phyloP scores from a whole-genome alignment of 257 asterid genomes.

The Solanum chmielewskii region DNA sequence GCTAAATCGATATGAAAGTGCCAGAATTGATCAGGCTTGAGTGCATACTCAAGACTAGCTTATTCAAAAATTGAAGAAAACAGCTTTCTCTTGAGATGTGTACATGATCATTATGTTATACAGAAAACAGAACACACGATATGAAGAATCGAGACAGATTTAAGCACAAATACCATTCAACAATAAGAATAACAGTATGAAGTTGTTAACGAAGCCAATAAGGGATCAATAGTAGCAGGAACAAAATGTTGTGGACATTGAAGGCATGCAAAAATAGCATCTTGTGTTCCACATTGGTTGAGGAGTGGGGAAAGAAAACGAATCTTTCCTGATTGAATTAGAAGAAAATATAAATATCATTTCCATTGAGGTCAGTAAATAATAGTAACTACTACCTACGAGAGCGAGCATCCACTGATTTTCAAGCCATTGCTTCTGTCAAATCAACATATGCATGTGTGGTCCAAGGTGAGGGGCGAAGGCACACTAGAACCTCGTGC shows the following conservation, averaged over 20 bases:
- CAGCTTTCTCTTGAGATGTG: not conserved
- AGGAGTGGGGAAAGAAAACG: not conserved
- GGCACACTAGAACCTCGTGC: conserved; percentile 39
- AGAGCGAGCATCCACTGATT: not conserved
- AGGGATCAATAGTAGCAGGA: not conserved
- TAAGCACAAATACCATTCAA: not conserved
- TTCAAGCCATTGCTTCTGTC: conserved; percentile 24
- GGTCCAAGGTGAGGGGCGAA: conserved; percentile 40
- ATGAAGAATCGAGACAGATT: not conserved
- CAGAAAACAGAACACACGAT: not conserved
- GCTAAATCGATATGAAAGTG: too few species aligned
- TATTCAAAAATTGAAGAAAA: too few species aligned
- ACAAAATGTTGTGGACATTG: conserved; percentile 1
- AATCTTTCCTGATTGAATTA: not conserved
- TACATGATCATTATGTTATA: not conserved
- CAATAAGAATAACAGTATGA: not conserved
- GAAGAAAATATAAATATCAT: not conserved
- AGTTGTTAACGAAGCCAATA: not conserved
- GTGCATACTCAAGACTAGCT: too few species aligned
- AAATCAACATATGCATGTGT: conserved; percentile 24
- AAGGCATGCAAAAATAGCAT: not conserved
- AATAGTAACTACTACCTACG: not conserved
- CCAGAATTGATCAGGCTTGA: too few species aligned
- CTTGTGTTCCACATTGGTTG: not conserved
- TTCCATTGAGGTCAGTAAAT: not conserved